Evolutionary conservation across 306 rosid species (phyloP).

Genomic region (Medicago lupulina): DNA sequence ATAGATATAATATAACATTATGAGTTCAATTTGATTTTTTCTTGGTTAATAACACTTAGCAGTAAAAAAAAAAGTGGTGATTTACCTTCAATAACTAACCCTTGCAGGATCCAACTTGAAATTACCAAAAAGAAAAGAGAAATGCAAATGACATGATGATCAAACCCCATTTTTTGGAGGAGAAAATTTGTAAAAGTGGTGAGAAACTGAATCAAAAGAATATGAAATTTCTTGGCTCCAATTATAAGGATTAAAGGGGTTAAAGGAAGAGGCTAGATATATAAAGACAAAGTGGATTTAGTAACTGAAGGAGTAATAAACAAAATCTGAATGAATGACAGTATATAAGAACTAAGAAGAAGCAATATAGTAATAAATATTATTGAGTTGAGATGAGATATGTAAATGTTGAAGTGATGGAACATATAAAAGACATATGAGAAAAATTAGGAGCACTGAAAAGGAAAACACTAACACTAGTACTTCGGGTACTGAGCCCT

Average conservation of each 20-base stretch:
- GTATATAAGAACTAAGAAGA: neutral
- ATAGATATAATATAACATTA: too few species aligned
- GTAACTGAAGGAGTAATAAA: too few species aligned
- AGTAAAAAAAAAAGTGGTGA: too few species aligned
- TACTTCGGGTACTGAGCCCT: slow-evolving; percentile 59
- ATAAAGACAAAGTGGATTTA: too few species aligned
- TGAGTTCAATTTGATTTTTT: too few species aligned
- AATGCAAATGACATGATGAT: slow-evolving; percentile 37
- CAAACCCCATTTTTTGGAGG: slow-evolving; percentile 52
- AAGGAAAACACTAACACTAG: slow-evolving; percentile 54
- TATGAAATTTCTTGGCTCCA: slow-evolving; percentile 4
- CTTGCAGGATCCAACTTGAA: slow-evolving; percentile 61
- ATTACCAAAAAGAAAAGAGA: slow-evolving; percentile 56
- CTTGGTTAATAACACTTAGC: too few species aligned
- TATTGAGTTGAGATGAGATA: slow-evolving; percentile 23
- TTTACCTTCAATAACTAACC: slow-evolving; percentile 63
- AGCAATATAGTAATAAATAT: slow-evolving; percentile 2
- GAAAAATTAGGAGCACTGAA: slow-evolving; percentile 62
- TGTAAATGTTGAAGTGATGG: slow-evolving; percentile 60
- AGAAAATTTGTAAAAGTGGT: neutral
- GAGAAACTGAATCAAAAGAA: neutral
- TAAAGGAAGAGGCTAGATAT: neutral
- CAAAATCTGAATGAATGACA: slow-evolving; percentile 43
- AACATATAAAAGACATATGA: slow-evolving; percentile 74
- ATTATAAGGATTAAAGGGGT: neutral